These are phyloP conservation scores for Ogataea pilisensis DNA, from an alignment of 805 yeast genomes.

Conservation along the genomic window DNA sequence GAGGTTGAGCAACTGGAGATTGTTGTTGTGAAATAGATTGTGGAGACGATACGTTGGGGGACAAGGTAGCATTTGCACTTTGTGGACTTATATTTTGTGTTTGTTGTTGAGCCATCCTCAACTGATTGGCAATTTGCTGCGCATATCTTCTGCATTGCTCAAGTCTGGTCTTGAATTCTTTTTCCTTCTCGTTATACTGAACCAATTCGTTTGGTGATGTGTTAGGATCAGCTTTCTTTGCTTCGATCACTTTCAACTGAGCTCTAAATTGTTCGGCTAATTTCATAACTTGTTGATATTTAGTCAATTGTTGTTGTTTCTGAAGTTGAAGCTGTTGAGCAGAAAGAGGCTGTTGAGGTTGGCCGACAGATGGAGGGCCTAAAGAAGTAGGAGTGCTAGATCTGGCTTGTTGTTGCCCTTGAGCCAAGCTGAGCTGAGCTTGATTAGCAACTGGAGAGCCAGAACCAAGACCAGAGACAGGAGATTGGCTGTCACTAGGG, in stretches of 20 bases:
- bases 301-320: constrained; percentile 30
- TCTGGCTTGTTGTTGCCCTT: constrained; percentile 4
- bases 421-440: constrained; percentile 6
- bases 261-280: constrained; percentile 46
- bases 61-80: not conserved
- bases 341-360: constrained; percentile 9
- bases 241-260: constrained; percentile 47
- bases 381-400: not conserved
- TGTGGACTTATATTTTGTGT: constrained; percentile 5
- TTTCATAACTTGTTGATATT: constrained; percentile 41
- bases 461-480: constrained; percentile 1
- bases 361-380: constrained; percentile 1
- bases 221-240: constrained; percentile 40
- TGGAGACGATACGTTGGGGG: not conserved
- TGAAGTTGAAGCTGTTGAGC: constrained; percentile 24
- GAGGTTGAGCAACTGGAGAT: constrained; percentile 1
- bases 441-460: constrained; percentile 12
- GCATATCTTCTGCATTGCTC: constrained; percentile 42
- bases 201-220: constrained; percentile 42
- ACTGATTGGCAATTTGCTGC: constrained; percentile 41
- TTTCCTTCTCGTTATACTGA: constrained; percentile 45
- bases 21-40: not conserved
- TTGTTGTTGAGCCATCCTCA: constrained; percentile 26
- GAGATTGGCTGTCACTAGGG: constrained; percentile 5
- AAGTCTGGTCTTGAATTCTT: constrained; percentile 41